A percentile compares a stretch with the other conserved stretches of the same genome.
These are phyloP conservation scores for Penicillium arizonense DNA, from an alignment of 495 filamentous ascomycete species.

Conservation along the genomic window DNA sequence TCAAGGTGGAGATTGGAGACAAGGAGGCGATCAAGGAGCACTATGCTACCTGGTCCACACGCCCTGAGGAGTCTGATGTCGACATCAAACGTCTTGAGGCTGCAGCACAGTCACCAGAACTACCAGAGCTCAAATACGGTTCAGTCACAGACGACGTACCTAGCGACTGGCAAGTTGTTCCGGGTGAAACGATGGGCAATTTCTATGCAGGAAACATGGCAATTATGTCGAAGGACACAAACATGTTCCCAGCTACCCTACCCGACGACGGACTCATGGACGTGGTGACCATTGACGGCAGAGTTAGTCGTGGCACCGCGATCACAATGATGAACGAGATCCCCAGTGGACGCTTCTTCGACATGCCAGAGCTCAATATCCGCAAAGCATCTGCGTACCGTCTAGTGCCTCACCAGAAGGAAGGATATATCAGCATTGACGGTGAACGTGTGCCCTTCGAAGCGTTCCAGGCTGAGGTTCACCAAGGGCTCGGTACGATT, in stretches of 20 bases:
- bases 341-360: conserved; percentile 71
- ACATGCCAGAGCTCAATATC: conserved; percentile 72
- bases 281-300: conserved; percentile 75
- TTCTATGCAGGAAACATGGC: conserved; percentile 97
- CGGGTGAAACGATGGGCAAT: conserved; percentile 76
- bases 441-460: conserved; percentile 84
- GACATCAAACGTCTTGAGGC: conserved; percentile 21
- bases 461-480: conserved; percentile 87
- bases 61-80: conserved; percentile 19
- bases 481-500: conserved; percentile 80
- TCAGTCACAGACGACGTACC: conserved; percentile 75
- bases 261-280: conserved; percentile 86
- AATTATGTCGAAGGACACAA: conserved; percentile 80
- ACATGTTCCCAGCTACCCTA: conserved; percentile 85
- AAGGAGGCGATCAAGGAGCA: conserved; percentile 74
- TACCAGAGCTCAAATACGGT: conserved; percentile 77
- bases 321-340: conserved; percentile 68
- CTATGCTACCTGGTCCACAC: conserved; percentile 55
- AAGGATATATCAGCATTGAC: conserved; percentile 90
- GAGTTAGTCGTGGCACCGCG: conserved; percentile 60
- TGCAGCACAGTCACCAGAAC: conserved; percentile 40
- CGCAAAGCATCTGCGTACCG: conserved; percentile 81
- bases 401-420: conserved; percentile 67
- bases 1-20: conserved; percentile 75
- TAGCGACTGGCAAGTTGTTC: conserved; percentile 66